phyloP scores from a whole-genome alignment of 257 asterid species.

The Primulina eburnea region DNA sequence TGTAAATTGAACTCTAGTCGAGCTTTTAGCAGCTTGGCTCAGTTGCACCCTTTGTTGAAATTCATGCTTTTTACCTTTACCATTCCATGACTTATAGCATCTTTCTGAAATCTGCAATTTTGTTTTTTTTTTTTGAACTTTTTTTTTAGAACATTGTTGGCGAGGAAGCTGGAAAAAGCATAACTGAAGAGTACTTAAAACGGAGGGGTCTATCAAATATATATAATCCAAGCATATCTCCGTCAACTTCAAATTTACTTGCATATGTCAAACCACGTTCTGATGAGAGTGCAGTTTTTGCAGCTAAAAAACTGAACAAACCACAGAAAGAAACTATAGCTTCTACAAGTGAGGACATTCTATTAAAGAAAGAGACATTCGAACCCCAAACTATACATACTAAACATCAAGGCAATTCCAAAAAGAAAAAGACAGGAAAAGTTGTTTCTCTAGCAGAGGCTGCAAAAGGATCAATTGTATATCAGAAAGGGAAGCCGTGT shows the following conservation, averaged over 20 bases:
- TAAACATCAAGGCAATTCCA: conserved; percentile 45
- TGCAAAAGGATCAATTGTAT: conserved; percentile 84
- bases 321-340: conserved; percentile 46
- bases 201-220: conserved; percentile 65
- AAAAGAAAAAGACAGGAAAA: conserved; percentile 83
- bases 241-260: conserved; percentile 56
- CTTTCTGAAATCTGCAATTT: background rate
- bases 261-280: conserved; percentile 81
- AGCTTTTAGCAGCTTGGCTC: background rate
- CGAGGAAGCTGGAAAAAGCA: conserved; percentile 69
- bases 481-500: conserved; percentile 93
- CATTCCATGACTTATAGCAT: background rate
- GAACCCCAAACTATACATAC: conserved; percentile 35
- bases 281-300: conserved; percentile 34
- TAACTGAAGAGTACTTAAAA: conserved; percentile 69
- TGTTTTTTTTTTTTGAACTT: background rate
- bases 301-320: conserved; percentile 53
- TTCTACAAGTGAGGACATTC: conserved; percentile 43
- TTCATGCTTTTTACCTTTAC: background rate
- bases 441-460: conserved; percentile 89
- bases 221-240: conserved; percentile 26
- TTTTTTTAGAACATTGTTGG: conserved; percentile 75
- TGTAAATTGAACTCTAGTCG: background rate
- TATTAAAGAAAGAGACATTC: conserved; percentile 31
- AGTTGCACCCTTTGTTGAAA: background rate